Conservation (phyloP, 441 rosid genomes). For the Breynia disticha region DNA sequence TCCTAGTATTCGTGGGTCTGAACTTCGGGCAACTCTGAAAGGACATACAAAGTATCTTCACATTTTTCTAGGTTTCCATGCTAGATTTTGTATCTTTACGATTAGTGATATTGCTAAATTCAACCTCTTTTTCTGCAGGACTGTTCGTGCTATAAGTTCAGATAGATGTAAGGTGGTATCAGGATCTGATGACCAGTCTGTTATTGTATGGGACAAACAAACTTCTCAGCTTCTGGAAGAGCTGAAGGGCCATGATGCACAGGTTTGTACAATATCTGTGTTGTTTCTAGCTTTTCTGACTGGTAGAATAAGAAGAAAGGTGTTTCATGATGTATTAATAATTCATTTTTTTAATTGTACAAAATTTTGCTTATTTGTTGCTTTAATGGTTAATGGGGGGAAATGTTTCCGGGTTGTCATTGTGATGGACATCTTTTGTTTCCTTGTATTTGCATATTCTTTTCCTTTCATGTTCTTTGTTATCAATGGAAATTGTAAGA, state of each 20-base stretch:
- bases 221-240: constrained; percentile 86
- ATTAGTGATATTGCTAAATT: constrained; percentile 6
- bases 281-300: constrained; percentile 8
- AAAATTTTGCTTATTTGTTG: too few relatives aligned
- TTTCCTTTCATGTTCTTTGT: too few relatives aligned
- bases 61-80: background rate
- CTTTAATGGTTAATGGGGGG: too few relatives aligned
- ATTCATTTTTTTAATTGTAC: too few relatives aligned
- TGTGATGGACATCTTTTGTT: too few relatives aligned
- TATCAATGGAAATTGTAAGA: background rate
- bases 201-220: constrained; percentile 98
- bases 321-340: too few relatives aligned
- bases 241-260: constrained; percentile 90
- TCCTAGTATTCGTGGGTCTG: constrained; percentile 96
- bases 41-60: constrained; percentile 73
- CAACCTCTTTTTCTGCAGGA: constrained; percentile 34
- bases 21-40: constrained; percentile 87
- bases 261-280: constrained; percentile 40
- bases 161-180: constrained; percentile 96
- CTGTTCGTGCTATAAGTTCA: constrained; percentile 94
- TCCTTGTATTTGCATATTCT: too few relatives aligned
- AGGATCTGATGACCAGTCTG: constrained; percentile 95
- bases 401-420: too few relatives aligned
- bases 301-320: background rate
- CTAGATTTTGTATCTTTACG: background rate